phyloP scores from a whole-genome alignment of 2,329 filamentous ascomycete species.

The Elsinoe fawcettii region DNA sequence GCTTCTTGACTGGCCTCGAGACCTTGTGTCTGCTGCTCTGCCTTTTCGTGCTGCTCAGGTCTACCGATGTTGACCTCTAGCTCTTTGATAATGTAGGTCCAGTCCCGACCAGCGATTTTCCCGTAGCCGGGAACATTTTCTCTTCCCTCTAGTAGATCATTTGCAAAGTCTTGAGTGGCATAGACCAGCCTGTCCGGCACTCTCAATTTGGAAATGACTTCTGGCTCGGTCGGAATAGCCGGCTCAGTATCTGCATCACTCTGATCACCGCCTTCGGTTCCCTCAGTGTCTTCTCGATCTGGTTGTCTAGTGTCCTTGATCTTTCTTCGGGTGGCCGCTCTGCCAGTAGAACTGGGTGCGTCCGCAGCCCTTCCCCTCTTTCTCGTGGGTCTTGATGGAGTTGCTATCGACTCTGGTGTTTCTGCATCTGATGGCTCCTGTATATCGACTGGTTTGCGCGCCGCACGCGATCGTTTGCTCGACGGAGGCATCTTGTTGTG shows the following conservation, averaged over 20 bases:
- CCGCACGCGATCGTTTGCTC: conserved; percentile 16
- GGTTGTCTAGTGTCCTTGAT: conserved; percentile 26
- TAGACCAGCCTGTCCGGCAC: conserved; percentile 46
- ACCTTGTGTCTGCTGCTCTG: conserved; percentile 20
- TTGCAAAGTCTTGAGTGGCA: conserved; percentile 49
- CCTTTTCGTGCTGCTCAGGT: conserved; percentile 35
- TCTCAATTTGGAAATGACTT: conserved; percentile 36
- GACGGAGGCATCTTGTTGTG: conserved; percentile 18
- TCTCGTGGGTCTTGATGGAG: conserved; percentile 41
- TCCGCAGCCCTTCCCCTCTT: conserved; percentile 34
- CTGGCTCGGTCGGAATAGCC: conserved; percentile 35
- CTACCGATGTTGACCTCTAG: conserved; percentile 70
- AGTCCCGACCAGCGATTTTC: conserved; percentile 72
- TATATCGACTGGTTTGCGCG: conserved; percentile 18
- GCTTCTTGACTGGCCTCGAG: conserved; percentile 19
- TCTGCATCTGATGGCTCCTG: conserved; percentile 33
- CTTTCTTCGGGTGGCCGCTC: conserved; percentile 27
- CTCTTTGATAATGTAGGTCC: conserved; percentile 76
- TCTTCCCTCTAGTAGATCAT: conserved; percentile 41
- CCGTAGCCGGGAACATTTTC: conserved; percentile 58
- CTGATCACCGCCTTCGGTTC: conserved; percentile 32
- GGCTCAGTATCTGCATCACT: conserved; percentile 33
- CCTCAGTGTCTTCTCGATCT: conserved; percentile 32
- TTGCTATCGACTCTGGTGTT: conserved; percentile 41
- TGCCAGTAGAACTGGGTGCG: conserved; percentile 17